Conservation (phyloP, 331 rosid species). For the Malus hybrid region DNA sequence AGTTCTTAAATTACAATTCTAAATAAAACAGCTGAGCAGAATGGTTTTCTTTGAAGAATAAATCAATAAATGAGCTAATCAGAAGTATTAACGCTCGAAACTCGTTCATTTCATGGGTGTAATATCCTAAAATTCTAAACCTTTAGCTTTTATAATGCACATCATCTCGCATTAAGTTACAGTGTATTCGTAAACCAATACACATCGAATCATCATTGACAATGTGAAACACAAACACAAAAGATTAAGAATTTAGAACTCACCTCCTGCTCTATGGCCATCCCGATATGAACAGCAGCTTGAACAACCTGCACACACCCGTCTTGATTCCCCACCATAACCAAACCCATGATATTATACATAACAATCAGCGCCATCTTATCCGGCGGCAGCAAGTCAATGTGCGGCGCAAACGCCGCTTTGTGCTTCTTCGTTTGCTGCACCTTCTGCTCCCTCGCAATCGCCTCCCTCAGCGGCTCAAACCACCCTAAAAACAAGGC, state of each 20-base stretch:
- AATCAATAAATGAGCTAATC: background rate
- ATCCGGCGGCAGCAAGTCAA: slow-evolving; percentile 56
- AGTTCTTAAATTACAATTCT: background rate
- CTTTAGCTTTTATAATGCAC: background rate
- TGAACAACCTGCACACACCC: slow-evolving; percentile 70
- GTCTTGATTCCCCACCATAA: slow-evolving; percentile 47
- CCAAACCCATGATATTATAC: slow-evolving; percentile 14
- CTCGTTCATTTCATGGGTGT: background rate
- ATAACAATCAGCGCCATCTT: slow-evolving; percentile 77
- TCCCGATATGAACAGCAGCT: slow-evolving; percentile 75
- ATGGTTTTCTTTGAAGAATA: background rate
- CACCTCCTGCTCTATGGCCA: slow-evolving; percentile 84
- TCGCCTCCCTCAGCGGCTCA: slow-evolving; percentile 67
- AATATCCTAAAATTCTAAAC: background rate
- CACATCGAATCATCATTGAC: background rate
- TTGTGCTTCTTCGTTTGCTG: slow-evolving; percentile 44
- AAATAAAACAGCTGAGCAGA: background rate
- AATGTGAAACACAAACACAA: background rate
- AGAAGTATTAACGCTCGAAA: background rate
- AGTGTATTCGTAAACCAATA: background rate
- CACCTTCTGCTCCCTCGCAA: slow-evolving; percentile 55
- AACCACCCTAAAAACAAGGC: slow-evolving; percentile 77
- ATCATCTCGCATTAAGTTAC: background rate
- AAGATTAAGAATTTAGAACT: slow-evolving; percentile 1
- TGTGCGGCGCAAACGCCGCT: slow-evolving; percentile 65